Evolutionary conservation across 805 yeast species (phyloP).

Genomic region (Candida nitratophila): DNA sequence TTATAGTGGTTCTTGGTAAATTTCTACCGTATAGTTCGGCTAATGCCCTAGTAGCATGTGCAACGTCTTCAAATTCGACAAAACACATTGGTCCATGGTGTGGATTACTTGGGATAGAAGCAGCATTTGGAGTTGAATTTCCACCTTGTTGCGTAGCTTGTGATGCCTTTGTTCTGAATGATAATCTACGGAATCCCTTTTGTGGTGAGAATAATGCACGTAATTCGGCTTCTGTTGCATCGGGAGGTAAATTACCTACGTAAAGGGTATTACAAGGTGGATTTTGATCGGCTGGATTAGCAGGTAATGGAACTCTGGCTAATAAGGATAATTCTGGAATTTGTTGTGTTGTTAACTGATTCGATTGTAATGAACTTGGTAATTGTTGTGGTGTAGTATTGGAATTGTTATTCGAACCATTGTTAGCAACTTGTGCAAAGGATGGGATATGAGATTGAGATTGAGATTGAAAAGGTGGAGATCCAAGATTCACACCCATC

Average conservation of each 20-base stretch:
- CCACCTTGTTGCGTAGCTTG: too few species aligned
- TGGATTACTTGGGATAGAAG: too few species aligned
- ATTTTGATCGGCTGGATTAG: slow-evolving; percentile 97
- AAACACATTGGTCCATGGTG: slow-evolving; percentile 98
- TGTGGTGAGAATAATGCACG: slow-evolving; percentile 82
- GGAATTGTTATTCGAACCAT: slow-evolving; percentile 11
- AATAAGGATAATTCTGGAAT: slow-evolving; percentile 61
- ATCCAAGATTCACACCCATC: too few species aligned
- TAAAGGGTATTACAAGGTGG: slow-evolving; percentile 97
- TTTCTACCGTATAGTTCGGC: slow-evolving; percentile 93
- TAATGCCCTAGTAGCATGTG: slow-evolving; percentile 85
- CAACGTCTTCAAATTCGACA: slow-evolving; percentile 96
- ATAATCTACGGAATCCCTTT: slow-evolving; percentile 85
- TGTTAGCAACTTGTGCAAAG: neutral
- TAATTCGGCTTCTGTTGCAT: slow-evolving; percentile 90
- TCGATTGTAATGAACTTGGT: slow-evolving; percentile 13
- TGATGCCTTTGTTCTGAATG: slow-evolving; percentile 70
- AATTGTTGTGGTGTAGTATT: slow-evolving; percentile 5
- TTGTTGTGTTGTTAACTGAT: slow-evolving; percentile 24
- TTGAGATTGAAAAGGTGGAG: slow-evolving; percentile 2
- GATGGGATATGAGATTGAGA: slow-evolving; percentile 11
- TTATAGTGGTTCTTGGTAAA: slow-evolving; percentile 60
- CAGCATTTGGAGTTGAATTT: too few species aligned
- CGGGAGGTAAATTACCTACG: slow-evolving; percentile 96
- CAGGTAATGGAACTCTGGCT: slow-evolving; percentile 83